These are phyloP conservation scores for Pseudopyricularia javanii DNA, from an alignment of 2,329 filamentous ascomycete species.

Conservation along the genomic window DNA sequence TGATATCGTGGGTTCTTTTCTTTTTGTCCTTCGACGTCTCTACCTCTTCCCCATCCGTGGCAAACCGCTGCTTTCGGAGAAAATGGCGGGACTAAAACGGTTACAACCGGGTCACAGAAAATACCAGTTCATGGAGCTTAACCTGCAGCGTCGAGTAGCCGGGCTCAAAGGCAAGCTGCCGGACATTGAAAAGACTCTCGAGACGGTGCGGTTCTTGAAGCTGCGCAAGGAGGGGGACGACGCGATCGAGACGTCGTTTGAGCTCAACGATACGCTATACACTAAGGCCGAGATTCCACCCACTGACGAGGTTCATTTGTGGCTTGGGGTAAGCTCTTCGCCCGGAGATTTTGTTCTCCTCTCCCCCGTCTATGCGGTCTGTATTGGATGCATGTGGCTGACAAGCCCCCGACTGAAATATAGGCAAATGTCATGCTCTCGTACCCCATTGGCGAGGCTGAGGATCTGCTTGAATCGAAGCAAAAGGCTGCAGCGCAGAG, in stretches of 20 bases:
- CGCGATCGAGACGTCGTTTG: constrained; percentile 83
- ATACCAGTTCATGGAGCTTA: constrained; percentile 99
- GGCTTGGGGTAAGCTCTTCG: constrained; percentile 64
- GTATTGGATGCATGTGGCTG: neutral
- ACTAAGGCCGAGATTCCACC: constrained; percentile 73
- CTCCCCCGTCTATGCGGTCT: too few relatives aligned
- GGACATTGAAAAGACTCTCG: constrained; percentile 90
- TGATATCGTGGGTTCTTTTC: constrained; percentile 62
- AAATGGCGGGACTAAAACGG: neutral
- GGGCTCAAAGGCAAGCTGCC: constrained; percentile 91
- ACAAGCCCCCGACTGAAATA: neutral
- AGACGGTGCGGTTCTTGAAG: constrained; percentile 79
- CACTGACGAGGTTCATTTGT: constrained; percentile 87
- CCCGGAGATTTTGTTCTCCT: too few relatives aligned
- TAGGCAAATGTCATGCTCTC: constrained; percentile 95
- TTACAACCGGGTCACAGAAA: constrained; percentile 47
- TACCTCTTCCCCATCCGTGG: neutral
- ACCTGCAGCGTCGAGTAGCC: constrained; percentile 69
- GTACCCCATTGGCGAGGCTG: constrained; percentile 82
- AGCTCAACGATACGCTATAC: constrained; percentile 91
- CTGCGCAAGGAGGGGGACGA: constrained; percentile 25
- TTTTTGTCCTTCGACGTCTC: neutral
- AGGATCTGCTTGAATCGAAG: constrained; percentile 66
- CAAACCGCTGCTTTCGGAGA: too few relatives aligned
- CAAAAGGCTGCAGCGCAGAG: constrained; percentile 67